Conservation (phyloP, 306 rosid genomes). For the Begonia loranthoides region DNA sequence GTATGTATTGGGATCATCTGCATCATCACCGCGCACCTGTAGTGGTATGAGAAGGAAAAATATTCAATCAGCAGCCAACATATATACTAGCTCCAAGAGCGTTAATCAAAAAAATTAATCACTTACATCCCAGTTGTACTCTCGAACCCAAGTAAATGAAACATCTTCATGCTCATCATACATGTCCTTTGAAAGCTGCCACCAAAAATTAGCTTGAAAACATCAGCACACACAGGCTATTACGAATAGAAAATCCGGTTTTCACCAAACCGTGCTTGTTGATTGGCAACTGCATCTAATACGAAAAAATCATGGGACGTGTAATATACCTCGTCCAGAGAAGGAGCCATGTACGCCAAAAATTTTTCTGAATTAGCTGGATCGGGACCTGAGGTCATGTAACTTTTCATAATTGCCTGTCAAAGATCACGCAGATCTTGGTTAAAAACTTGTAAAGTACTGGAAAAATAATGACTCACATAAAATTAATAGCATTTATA, state of each 20-base stretch:
- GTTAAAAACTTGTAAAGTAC: no score
- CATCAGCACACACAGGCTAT: not conserved
- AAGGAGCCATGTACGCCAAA: slow-evolving; percentile 90
- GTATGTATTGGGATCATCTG: slow-evolving; percentile 67
- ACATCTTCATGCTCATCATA: slow-evolving; percentile 82
- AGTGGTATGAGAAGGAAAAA: slow-evolving; percentile 10
- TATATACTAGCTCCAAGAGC: no score
- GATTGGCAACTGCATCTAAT: not conserved
- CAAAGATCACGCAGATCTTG: slow-evolving; percentile 2
- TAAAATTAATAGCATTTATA: no score
- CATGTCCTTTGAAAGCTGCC: slow-evolving; percentile 81
- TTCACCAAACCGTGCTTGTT: not conserved
- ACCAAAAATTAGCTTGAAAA: slow-evolving; percentile 4
- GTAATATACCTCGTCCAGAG: slow-evolving; percentile 67
- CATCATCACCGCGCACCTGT: slow-evolving; percentile 85
- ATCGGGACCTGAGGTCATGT: slow-evolving; percentile 50
- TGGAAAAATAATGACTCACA: no score
- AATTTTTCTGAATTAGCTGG: slow-evolving; percentile 75
- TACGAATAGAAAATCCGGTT: not conserved
- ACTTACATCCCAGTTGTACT: slow-evolving; percentile 89
- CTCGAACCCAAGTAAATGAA: slow-evolving; percentile 79
- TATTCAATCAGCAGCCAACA: not conserved
- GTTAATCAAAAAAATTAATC: not conserved
- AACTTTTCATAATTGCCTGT: slow-evolving; percentile 94
- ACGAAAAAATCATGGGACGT: not conserved